Evolutionary conservation across 768 basidiomycete genomes (phyloP), one percentile per base, ranked within the genome.

Genomic region (Kwoniella mangroviensis): DNA sequence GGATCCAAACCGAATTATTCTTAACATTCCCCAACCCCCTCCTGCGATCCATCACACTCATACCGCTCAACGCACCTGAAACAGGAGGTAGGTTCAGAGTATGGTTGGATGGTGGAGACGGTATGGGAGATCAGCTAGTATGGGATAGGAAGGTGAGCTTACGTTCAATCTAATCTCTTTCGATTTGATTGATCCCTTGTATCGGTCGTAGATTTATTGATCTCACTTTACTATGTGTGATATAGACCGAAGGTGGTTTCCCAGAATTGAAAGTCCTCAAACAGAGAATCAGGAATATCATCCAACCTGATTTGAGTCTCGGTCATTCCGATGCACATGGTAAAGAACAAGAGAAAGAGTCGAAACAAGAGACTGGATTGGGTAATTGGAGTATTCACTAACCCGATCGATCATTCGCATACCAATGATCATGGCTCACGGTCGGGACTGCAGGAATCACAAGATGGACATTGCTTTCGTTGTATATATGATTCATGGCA

Each of bases 1-100:
- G 95, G 95, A 87, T 90, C n/a, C 91, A 92, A 71, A 97, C 94
- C 0, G 95, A 97, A 75, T 86, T 98, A 17, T 88, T 94, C 75
- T 83, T 96, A 43, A 97, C 95, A 0, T 98, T 98, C 82, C 91
- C 93, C 12, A 88, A 92, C 28, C 93, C 93, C 0, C 79, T 84
- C 0, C 84, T 97, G 65, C 86, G 85, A 56, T 86, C 87, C 55
- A 88, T 95, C 64, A 87, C 89, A 12, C 84, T 96, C 55, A 82
- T 92, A 21, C 94, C 95, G 21, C 85, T 89, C 63, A 91, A 89
- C 76, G 80, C 88, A 21, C 90, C 92, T 19, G 94, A 95, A 67
- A 91, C 94, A 17, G 90, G 89, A 24, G 95, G 95, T 52, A 87
- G 94, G 54, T 98, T 98, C 83, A 88, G 95, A 21, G 89, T 97